A percentile compares a stretch with the other conserved stretches of the same genome.
Evolutionary conservation across 176 grass and related monocot species (phyloP).

Genomic region (Bothriochloa decipiens): DNA sequence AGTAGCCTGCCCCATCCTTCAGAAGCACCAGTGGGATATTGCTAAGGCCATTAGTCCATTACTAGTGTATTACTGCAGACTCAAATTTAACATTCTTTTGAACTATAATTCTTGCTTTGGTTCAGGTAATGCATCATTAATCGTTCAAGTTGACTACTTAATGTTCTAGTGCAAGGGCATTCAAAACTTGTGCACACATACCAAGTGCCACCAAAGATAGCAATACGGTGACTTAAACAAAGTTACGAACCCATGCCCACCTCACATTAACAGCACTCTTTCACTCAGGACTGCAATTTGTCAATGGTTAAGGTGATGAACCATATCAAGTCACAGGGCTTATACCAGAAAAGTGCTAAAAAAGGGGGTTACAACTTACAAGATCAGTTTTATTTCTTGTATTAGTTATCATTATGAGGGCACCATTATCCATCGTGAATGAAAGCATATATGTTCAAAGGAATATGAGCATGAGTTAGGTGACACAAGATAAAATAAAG

Average conservation of each 20-base stretch:
- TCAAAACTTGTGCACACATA: neutral
- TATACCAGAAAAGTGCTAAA: neutral
- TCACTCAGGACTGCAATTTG: neutral
- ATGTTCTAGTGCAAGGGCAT: neutral
- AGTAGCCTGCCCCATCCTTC: neutral
- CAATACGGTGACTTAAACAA: neutral
- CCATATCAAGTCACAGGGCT: neutral
- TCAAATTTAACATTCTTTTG: neutral
- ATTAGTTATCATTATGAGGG: neutral
- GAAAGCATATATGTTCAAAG: neutral
- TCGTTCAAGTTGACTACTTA: neutral
- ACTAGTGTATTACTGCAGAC: neutral
- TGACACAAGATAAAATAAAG: neutral
- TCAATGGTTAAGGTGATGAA: neutral
- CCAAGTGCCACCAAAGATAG: neutral
- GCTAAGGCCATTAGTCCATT: neutral
- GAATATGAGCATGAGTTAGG: neutral
- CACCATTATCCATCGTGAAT: neutral
- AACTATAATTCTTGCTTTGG: neutral
- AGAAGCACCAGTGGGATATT: neutral
- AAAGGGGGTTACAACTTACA: neutral
- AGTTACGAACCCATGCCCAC: neutral
- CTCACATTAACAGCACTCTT: neutral
- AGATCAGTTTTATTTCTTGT: neutral
- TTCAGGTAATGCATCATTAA: neutral